A percentile compares a stretch with the other conserved stretches of the same genome.
Conservation (phyloP, 495 filamentous ascomycete genomes). For the Trichoderma parareesei region DNA sequence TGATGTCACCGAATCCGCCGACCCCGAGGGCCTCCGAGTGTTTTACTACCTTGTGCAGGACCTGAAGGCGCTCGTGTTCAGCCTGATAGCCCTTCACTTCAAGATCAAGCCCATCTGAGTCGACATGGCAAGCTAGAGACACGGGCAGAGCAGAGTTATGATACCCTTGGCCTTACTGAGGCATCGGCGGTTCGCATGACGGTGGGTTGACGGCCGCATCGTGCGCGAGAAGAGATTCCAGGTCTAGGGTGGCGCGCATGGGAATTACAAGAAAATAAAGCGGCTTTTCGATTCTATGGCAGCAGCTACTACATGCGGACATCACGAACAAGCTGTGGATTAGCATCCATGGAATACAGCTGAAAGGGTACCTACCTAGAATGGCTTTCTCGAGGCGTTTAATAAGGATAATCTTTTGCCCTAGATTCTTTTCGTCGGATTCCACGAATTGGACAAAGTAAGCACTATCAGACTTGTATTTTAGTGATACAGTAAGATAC, state of each 20-base stretch:
- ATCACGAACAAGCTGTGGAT: not conserved
- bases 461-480: too few relatives aligned
- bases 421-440: too few relatives aligned
- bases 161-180: slow-evolving; percentile 1
- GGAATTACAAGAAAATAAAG: not conserved
- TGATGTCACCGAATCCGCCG: slow-evolving; percentile 90
- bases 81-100: slow-evolving; percentile 92
- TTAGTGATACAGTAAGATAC: too few relatives aligned
- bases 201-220: not conserved
- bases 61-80: slow-evolving; percentile 93
- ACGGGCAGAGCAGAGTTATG: slow-evolving; percentile 1
- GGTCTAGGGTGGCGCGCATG: slow-evolving; percentile 1
- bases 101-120: slow-evolving; percentile 87
- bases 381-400: too few relatives aligned
- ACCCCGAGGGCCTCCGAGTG: slow-evolving; percentile 95
- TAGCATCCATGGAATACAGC: not conserved
- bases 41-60: slow-evolving; percentile 99
- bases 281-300: not conserved
- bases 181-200: not conserved
- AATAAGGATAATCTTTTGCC: too few relatives aligned
- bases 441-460: too few relatives aligned
- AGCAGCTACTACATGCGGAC: not conserved
- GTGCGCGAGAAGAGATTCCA: not conserved
- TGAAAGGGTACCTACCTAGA: too few relatives aligned
- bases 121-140: not conserved